phyloP scores from a whole-genome alignment of 768 basidiomycete genomes.

The Termitomyces bulborhizus region DNA sequence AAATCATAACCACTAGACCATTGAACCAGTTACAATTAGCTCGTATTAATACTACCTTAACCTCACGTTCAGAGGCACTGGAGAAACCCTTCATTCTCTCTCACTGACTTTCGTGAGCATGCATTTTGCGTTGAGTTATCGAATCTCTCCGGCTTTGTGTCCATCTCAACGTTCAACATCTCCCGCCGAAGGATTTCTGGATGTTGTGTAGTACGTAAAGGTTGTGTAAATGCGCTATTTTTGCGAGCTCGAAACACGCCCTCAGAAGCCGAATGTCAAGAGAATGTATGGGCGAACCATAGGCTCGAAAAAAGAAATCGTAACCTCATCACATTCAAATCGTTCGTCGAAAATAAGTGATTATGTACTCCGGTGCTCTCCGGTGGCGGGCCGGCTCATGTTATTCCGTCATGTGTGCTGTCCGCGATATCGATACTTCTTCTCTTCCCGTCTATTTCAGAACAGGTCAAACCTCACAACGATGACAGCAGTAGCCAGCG shows the following conservation, averaged over 20 bases:
- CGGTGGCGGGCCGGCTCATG: slow-evolving; percentile 4
- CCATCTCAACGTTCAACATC: no score
- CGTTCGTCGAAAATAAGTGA: neutral
- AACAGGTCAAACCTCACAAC: slow-evolving; percentile 5
- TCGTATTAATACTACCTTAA: no score
- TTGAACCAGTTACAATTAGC: slow-evolving; percentile 11
- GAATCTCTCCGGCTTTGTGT: no score
- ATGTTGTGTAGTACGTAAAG: neutral
- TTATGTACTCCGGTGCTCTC: neutral
- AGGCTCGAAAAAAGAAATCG: no score
- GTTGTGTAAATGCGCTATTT: neutral
- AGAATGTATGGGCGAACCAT: neutral
- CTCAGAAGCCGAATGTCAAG: neutral
- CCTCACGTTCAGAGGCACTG: no score
- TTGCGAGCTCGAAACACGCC: neutral
- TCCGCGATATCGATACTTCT: slow-evolving; percentile 9
- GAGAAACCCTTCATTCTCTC: no score
- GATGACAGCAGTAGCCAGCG: slow-evolving; percentile 32
- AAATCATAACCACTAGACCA: slow-evolving; percentile 28
- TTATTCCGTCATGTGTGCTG: slow-evolving; percentile 11
- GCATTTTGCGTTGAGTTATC: no score
- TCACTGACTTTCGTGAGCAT: no score
- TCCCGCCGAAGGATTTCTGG: neutral
- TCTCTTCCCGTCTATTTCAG: neutral
- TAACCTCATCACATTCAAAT: no score